These are phyloP conservation scores for Lodderomyces theae DNA, from an alignment of 1,139 yeast species.

Conservation along the genomic window DNA sequence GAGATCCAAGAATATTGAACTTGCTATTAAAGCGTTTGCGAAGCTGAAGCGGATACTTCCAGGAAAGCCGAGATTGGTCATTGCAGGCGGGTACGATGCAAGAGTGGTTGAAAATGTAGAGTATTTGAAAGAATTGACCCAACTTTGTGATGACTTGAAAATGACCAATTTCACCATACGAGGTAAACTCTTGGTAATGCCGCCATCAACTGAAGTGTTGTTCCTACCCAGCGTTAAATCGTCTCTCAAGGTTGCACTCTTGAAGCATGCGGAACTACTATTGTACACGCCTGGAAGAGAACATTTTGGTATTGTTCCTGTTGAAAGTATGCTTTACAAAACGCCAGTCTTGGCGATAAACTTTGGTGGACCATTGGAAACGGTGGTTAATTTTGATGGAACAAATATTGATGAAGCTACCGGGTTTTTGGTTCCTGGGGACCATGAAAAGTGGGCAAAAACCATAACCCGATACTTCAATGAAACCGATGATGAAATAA, in stretches of 20 bases:
- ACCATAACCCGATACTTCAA: constrained; percentile 47
- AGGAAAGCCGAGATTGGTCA: constrained; percentile 44
- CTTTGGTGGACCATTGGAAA: constrained; percentile 92
- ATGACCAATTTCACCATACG: constrained; percentile 49
- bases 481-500: constrained; percentile 27
- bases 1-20: constrained; percentile 72
- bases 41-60: constrained; percentile 23
- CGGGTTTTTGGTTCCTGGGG: constrained; percentile 69
- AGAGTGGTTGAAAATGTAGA: constrained; percentile 74
- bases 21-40: constrained; percentile 71
- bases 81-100: constrained; percentile 92
- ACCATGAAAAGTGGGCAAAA: constrained; percentile 60
- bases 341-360: constrained; percentile 85
- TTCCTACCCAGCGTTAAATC: constrained; percentile 81
- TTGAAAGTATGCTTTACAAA: constrained; percentile 85
- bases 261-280: constrained; percentile 56
- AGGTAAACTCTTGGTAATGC: constrained; percentile 40
- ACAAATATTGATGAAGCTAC: constrained; percentile 50
- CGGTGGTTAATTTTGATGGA: constrained; percentile 50
- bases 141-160: constrained; percentile 43
- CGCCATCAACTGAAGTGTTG: constrained; percentile 50
- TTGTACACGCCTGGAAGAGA: constrained; percentile 89
- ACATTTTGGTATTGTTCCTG: constrained; percentile 97
- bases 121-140: constrained; percentile 60
- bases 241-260: constrained; percentile 59